phyloP scores from a whole-genome alignment of 1,284 basidiomycete species.

The Moesziomyces sp. region DNA sequence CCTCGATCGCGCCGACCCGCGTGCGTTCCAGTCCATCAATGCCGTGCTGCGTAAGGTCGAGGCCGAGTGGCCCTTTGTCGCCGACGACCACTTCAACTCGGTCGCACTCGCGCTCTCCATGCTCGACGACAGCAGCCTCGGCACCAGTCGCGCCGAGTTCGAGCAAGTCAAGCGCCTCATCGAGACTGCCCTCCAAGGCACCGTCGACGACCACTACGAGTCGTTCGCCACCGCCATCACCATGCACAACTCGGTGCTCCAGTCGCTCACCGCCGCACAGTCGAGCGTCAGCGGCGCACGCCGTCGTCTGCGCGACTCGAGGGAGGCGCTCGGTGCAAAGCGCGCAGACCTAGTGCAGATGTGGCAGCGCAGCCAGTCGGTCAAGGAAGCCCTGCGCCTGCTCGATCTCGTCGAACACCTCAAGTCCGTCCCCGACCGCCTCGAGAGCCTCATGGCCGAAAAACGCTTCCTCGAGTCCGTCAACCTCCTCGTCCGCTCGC shows the following conservation, averaged over 20 bases:
- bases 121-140: constrained; percentile 61
- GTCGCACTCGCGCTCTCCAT: constrained; percentile 61
- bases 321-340: constrained; percentile 64
- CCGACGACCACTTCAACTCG: constrained; percentile 64
- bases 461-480: constrained; percentile 92
- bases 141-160: constrained; percentile 54
- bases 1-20: constrained; percentile 48
- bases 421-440: constrained; percentile 87
- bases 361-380: constrained; percentile 63
- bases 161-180: constrained; percentile 58
- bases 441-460: constrained; percentile 95
- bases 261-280: constrained; percentile 54
- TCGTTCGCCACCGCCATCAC: constrained; percentile 67
- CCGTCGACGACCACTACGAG: constrained; percentile 66
- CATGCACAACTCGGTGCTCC: constrained; percentile 62
- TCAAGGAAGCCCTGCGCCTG: constrained; percentile 63
- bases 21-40: constrained; percentile 59
- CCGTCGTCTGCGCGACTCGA: constrained; percentile 54
- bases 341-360: constrained; percentile 66
- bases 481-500: constrained; percentile 83
- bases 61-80: constrained; percentile 63
- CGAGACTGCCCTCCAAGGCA: constrained; percentile 62
- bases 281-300: constrained; percentile 54
- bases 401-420: constrained; percentile 72
- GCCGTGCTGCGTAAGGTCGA: constrained; percentile 66